Base-by-base conservation (phyloP, 371 early-diverging fungal genomes). In the Mortierella sp. region DNA sequence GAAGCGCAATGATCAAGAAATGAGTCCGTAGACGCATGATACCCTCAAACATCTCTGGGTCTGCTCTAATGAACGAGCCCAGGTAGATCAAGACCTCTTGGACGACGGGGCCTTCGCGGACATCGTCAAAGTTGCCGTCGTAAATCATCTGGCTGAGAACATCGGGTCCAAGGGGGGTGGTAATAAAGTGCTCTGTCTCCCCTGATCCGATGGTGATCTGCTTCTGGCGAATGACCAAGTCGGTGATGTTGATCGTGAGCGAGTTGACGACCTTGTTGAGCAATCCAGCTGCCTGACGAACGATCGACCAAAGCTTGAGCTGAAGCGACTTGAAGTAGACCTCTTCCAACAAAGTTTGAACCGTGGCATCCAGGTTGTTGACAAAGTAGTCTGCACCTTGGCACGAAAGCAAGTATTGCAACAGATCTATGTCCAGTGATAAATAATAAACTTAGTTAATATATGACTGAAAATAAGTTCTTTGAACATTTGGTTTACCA, bases 81-180 rank as follows among this genome's bases (percentile, higher is more conserved):
- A 96, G 89, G 71, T 94, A 95, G 21, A 95, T 95, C 35, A 97
- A 87, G 51, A 97, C 91, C 88, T 96, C 97, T 77, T 97, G 96
- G 0, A 96, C 95, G 0, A 97, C 90, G 0, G 97, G 95, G 0
- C 94, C 96, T 77, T 97, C 96, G 49, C 97, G 95, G 3, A 95
- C 92, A 87, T 97, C 97, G 56, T 91, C 96, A 73, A 75, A 83
- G 76, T 87, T 89, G 72, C 89, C 89, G 68, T 79, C 81, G 38
- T 91, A 91, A 78, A 96, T 93, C 82, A 96, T 91, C 43, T 91
- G 90, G 63, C 89, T 89, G 14, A 97, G 84, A 0, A 90, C 92
- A 49, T 91, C 94, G 0, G 97, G 96, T 11, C 90, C 89, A 21
- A 95, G 80, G 35, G 97, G 96, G n/a, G 88, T 89, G 18, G 90